A percentile compares a stretch with the other conserved stretches of the same genome.
phyloP scores from a whole-genome alignment of 1,139 yeast genomes.

The Kodamaea derodonti region DNA sequence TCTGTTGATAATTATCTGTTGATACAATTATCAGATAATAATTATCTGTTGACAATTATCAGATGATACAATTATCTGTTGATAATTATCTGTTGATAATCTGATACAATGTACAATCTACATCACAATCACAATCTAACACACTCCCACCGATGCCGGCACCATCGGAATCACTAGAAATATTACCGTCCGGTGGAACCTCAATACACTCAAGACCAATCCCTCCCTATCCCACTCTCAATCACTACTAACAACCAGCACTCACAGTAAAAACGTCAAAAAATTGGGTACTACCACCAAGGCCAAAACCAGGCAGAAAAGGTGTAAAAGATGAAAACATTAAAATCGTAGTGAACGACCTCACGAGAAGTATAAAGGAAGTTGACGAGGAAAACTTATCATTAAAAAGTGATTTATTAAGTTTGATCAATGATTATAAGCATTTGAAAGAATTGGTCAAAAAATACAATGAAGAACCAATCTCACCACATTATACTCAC shows the following conservation, averaged over 20 bases:
- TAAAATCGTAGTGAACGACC: constrained; percentile 1
- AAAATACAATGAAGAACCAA: constrained; percentile 10
- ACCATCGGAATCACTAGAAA: too few relatives aligned
- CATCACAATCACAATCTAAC: too few relatives aligned
- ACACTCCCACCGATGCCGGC: too few relatives aligned
- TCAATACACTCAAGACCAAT: too few relatives aligned
- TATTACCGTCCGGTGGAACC: too few relatives aligned
- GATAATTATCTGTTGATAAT: too few relatives aligned
- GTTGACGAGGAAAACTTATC: constrained; percentile 35
- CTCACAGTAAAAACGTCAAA: constrained; percentile 18
- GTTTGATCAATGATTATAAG: constrained; percentile 42
- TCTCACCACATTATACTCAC: constrained; percentile 5
- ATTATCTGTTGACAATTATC: too few relatives aligned
- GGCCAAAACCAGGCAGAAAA: constrained; percentile 22
- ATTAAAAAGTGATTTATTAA: constrained; percentile 34
- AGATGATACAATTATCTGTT: too few relatives aligned
- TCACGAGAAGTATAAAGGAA: constrained; percentile 21
- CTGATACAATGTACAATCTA: too few relatives aligned
- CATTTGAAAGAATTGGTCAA: constrained; percentile 33
- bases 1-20: too few relatives aligned
- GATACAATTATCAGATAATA: too few relatives aligned
- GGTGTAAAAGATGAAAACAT: not conserved
- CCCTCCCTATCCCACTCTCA: too few relatives aligned
- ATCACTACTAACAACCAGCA: not conserved
- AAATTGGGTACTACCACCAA: constrained; percentile 26